Conservation (phyloP, 2,329 filamentous ascomycete genomes). For the Triangularia setosa region DNA sequence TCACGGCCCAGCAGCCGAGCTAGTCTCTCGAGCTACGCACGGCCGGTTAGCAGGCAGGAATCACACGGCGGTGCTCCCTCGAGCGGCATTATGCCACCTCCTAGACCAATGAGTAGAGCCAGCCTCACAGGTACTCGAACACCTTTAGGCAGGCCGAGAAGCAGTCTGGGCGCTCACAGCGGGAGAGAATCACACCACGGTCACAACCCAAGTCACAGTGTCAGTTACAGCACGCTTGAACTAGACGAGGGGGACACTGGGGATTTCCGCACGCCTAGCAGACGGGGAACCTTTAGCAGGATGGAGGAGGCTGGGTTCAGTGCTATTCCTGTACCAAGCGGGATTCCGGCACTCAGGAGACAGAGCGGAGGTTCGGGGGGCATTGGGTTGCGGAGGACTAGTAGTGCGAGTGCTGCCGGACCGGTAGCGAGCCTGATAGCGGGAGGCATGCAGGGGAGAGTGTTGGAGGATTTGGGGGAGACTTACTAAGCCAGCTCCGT, state of each 20-base stretch:
- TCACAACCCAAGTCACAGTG: slow-evolving; percentile 52
- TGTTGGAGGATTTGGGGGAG: slow-evolving; percentile 27
- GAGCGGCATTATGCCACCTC: slow-evolving; percentile 42
- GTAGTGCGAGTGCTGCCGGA: neutral
- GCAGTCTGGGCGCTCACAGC: slow-evolving; percentile 61
- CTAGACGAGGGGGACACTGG: slow-evolving; percentile 40
- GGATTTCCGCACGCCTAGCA: slow-evolving; percentile 49
- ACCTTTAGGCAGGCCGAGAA: slow-evolving; percentile 65
- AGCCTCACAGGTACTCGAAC: slow-evolving; percentile 60
- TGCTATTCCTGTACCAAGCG: slow-evolving; percentile 42
- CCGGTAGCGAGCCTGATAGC: neutral
- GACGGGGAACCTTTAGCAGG: slow-evolving; percentile 51
- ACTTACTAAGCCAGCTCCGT: slow-evolving; percentile 22
- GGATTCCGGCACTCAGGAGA: slow-evolving; percentile 44
- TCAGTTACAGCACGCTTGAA: slow-evolving; percentile 51
- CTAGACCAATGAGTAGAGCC: slow-evolving; percentile 62
- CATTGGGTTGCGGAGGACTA: slow-evolving; percentile 15
- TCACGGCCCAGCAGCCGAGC: slow-evolving; percentile 72
- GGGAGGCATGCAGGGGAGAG: slow-evolving; percentile 2
- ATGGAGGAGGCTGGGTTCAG: slow-evolving; percentile 39
- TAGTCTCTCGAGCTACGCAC: slow-evolving; percentile 54
- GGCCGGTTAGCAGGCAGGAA: slow-evolving; percentile 52
- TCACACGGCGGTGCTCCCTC: slow-evolving; percentile 18
- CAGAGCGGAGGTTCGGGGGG: slow-evolving; percentile 25
- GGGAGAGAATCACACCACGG: slow-evolving; percentile 56